phyloP scores from a whole-genome alignment of 2,329 filamentous ascomycete genomes.

The Colletotrichum sp. region DNA sequence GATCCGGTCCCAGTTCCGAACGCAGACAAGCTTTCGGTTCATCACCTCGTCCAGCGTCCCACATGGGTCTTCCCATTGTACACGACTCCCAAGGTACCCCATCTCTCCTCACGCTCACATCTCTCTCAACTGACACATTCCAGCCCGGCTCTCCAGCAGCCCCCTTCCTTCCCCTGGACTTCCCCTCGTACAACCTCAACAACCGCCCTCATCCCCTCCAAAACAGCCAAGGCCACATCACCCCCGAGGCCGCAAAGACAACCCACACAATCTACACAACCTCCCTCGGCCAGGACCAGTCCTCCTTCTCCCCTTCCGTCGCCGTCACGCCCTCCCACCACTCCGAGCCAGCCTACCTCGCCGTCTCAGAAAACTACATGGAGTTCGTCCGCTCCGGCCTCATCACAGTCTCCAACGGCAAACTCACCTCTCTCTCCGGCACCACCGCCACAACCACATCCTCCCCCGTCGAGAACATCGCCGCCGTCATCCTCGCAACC shows the following conservation, averaged over 20 bases:
- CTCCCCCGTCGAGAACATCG: conserved; percentile 56
- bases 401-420: conserved; percentile 58
- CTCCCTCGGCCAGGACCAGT: conserved; percentile 60
- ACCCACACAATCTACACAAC: conserved; percentile 57
- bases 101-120: not conserved
- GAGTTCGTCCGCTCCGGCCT: conserved; percentile 74
- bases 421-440: conserved; percentile 41
- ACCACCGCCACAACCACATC: conserved; percentile 36
- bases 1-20: conserved; percentile 42
- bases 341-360: conserved; percentile 66
- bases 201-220: conserved; percentile 63
- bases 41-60: conserved; percentile 73
- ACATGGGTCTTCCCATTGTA: conserved; percentile 74
- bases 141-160: conserved; percentile 54
- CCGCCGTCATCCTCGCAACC: conserved; percentile 75
- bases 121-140: conserved; percentile 26
- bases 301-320: conserved; percentile 46
- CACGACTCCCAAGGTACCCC: conserved; percentile 54
- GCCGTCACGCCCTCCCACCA: conserved; percentile 42
- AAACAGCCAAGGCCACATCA: conserved; percentile 70
- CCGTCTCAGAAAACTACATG: conserved; percentile 74
- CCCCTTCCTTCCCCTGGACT: conserved; percentile 74
- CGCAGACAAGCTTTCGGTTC: conserved; percentile 60
- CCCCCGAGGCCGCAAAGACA: conserved; percentile 58
- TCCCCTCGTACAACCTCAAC: conserved; percentile 73